Evolutionary conservation across 306 rosid genomes (phyloP).

Genomic region (Bauhinia variegata): DNA sequence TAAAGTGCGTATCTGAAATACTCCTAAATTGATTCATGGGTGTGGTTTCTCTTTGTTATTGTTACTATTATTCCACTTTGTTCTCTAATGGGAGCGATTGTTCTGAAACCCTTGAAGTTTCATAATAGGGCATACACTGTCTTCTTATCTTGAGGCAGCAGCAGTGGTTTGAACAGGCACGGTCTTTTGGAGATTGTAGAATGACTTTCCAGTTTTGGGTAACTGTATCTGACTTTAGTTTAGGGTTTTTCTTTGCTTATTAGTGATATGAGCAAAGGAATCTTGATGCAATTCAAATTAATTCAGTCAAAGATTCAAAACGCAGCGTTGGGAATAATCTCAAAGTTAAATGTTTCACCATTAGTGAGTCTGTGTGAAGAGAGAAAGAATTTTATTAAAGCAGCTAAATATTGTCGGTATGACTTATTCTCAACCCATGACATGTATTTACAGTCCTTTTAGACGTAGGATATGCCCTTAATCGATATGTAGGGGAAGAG

Average conservation of each 20-base stretch:
- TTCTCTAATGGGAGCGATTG: no score
- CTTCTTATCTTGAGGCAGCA: background rate
- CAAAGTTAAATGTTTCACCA: background rate
- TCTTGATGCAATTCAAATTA: no score
- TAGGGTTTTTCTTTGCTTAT: background rate
- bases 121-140: no score
- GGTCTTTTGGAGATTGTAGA: background rate
- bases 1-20: background rate
- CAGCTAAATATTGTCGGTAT: background rate
- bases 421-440: background rate
- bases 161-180: background rate
- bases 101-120: background rate
- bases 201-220: no score
- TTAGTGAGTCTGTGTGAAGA: background rate
- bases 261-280: background rate
- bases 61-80: background rate
- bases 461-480: conserved; percentile 9
- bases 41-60: background rate
- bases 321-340: no score
- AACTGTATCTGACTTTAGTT: background rate
- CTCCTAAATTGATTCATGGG: background rate
- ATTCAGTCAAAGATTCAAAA: no score
- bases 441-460: background rate
- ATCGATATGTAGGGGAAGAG: background rate
- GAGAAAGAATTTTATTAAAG: background rate